Percentiles rank a stretch among this genome's conserved stretches.
Conservation (phyloP, 2,329 filamentous ascomycete genomes). For the Botrytis cinerea region DNA sequence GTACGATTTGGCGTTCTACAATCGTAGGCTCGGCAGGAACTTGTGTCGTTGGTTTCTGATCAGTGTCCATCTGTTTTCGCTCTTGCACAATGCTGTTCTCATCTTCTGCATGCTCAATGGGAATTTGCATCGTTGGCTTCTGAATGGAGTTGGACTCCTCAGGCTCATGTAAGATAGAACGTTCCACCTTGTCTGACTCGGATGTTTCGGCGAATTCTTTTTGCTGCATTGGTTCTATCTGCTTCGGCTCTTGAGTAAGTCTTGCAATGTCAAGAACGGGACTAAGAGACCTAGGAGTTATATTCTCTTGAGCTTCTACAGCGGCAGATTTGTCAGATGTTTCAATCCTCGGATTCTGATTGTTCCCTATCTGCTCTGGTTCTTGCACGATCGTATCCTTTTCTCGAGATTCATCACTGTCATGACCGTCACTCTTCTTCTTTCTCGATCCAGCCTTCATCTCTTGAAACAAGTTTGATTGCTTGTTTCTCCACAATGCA, state of each 20-base stretch:
- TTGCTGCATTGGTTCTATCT: not conserved
- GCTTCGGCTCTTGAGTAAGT: not conserved
- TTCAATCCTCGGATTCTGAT: not conserved
- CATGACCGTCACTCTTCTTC: not conserved
- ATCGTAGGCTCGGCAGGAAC: not conserved
- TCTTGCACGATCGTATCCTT: conserved; percentile 27
- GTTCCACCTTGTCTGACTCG: not conserved
- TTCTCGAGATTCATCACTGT: conserved; percentile 42
- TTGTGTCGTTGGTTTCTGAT: not conserved
- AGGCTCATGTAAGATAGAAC: not conserved
- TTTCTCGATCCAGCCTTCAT: conserved; percentile 29
- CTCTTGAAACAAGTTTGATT: conserved; percentile 42
- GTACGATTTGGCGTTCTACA: conserved; percentile 32
- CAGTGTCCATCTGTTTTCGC: not conserved
- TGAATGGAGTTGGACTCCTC: not conserved
- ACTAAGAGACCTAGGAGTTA: not conserved
- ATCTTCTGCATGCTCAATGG: not conserved
- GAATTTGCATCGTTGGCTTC: no score
- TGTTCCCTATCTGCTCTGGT: not conserved
- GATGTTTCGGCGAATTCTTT: not conserved
- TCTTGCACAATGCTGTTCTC: not conserved
- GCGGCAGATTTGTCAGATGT: not conserved
- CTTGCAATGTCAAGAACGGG: not conserved
- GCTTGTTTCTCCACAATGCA: conserved; percentile 48
- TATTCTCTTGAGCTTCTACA: not conserved